Evolutionary conservation across 106 monocot species (phyloP), one percentile per base, ranked within the genome.

Genomic region (Dioscorea zingiberensis): DNA sequence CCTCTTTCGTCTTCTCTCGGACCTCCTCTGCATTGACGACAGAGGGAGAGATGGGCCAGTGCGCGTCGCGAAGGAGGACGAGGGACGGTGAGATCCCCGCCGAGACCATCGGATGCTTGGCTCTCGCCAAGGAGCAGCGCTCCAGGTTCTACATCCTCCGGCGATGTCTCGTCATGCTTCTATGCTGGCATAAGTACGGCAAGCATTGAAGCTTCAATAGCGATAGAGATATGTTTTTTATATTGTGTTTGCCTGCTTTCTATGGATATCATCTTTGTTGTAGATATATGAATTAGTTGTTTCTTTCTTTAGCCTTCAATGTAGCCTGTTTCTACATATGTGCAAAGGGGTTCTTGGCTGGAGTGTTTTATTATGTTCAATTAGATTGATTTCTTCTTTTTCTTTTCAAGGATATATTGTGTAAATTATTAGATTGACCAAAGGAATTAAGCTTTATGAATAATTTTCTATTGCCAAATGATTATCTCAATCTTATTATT

Each of bases 111-210:
- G 59, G 74, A 13, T 74, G 65, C 23, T 58, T 67, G 44, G 66
- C 74, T 10, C 8, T n/a, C 29, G 51, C 47, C 47, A 67, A 60
- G 51, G 74, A 59, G 45, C 19, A 49, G 29, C 25, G 58, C 47
- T 58, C 66, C 11, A 47, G 72, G 28, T 25, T 72, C 25, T 72
- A 72, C 54, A 72, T 72, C 12, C 8, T 70, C 5, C 21, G 70
- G 49, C 60, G 70, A 22, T 70, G 70, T 15, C 28, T 70, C 44
- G 60, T 70, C 45, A 70, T 70, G 70, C 70, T 70, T 51, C 60
- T 70, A 6, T 70, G 70, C 48, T 70, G 70, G 70, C 26, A 61
- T 19, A 70, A 70, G 60, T 51, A 70, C 29, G 60, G 51, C 26
- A 70, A 70, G 70, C 29, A 61, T 49, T 69, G 58, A 69, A 15